Base-by-base conservation (phyloP, 2,329 filamentous ascomycete species). In the Colletotrichum sublineola region DNA sequence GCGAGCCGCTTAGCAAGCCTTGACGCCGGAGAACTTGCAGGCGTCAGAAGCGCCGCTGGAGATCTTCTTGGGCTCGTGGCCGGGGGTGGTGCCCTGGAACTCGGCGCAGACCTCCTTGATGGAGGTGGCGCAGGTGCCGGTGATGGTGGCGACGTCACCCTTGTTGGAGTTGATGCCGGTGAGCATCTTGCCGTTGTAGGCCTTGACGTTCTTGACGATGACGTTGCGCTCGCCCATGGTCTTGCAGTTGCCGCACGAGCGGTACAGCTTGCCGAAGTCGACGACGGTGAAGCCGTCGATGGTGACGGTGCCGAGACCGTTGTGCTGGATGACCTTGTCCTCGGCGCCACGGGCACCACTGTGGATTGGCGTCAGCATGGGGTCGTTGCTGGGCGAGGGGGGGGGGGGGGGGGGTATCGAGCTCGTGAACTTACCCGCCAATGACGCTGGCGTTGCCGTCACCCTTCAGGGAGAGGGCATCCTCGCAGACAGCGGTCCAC, bases 401-500 rank as follows among this genome's bases (percentile, higher is more conserved):
- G 2, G 11, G 9, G 2, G 36, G 11, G 36, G 36, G 1, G 2
- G n/a, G 9, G 3, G 18, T 29, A n/a, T 5, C 12, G 33, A 29
- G 14, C 14, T 18, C 4, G 15, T n/a, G 15, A 46, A 66, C 67
- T 61, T 53, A 65, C 67, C 63, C 67, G 44, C 71, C 67, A 50
- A 73, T 71, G 67, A 72, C 20, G 63, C 14, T 53, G 68, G 72
- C 72, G 71, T 74, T 71, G 67, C 73, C 73, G 55, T 74, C 44
- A 6, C 73, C 73, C 70, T 73, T 73, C 2, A 73, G 50, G 52
- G 66, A 52, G 31, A 74, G 58, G 61, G 73, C 73, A 36, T 74
- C 73, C 63, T 86, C 84, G 71, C 84, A 86, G 60, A 86, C 84
- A 38, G 85, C 82, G 65, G 83, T 81, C 71, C 85, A 87, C 85